Evolutionary conservation across 192 early-diverging fungal genomes (phyloP).

Genomic region (Coemansia sp.): DNA sequence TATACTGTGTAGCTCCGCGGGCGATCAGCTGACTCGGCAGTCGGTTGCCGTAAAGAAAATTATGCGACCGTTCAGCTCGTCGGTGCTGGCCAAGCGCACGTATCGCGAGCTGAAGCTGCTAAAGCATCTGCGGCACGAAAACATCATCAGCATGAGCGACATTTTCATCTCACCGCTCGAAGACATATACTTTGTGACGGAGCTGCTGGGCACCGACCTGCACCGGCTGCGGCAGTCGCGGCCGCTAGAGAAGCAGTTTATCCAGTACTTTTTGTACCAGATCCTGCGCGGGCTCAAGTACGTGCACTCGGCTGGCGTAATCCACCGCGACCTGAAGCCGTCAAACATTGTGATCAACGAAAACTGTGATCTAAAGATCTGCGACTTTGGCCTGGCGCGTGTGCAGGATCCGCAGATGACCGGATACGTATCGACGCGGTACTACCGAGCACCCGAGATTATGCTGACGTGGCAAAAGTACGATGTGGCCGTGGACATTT

Average conservation of each 20-base stretch:
- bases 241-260: slow-evolving; percentile 90
- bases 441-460: slow-evolving; percentile 98
- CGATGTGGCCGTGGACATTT: slow-evolving; percentile 93
- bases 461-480: slow-evolving; percentile 98
- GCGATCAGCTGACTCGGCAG: slow-evolving; percentile 78
- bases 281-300: slow-evolving; percentile 91
- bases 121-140: slow-evolving; percentile 91
- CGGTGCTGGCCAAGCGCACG: slow-evolving; percentile 90
- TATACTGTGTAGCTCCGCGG: slow-evolving; percentile 70
- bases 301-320: slow-evolving; percentile 92
- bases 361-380: slow-evolving; percentile 98
- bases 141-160: slow-evolving; percentile 91
- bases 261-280: slow-evolving; percentile 98
- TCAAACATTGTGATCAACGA: slow-evolving; percentile 96
- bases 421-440: slow-evolving; percentile 95
- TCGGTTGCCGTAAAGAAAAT: slow-evolving; percentile 97
- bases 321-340: slow-evolving; percentile 96
- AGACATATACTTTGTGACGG: slow-evolving; percentile 98
- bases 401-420: slow-evolving; percentile 96
- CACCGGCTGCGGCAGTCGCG: slow-evolving; percentile 87
- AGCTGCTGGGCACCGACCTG: slow-evolving; percentile 92
- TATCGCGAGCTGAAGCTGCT: slow-evolving; percentile 94
- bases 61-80: slow-evolving; percentile 88
- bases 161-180: slow-evolving; percentile 92
- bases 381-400: slow-evolving; percentile 95